A percentile compares a stretch with the other conserved stretches of the same genome.
These are phyloP conservation scores for Cryoendolithus antarcticus DNA, from an alignment of 2,329 filamentous ascomycete genomes.

Conservation along the genomic window DNA sequence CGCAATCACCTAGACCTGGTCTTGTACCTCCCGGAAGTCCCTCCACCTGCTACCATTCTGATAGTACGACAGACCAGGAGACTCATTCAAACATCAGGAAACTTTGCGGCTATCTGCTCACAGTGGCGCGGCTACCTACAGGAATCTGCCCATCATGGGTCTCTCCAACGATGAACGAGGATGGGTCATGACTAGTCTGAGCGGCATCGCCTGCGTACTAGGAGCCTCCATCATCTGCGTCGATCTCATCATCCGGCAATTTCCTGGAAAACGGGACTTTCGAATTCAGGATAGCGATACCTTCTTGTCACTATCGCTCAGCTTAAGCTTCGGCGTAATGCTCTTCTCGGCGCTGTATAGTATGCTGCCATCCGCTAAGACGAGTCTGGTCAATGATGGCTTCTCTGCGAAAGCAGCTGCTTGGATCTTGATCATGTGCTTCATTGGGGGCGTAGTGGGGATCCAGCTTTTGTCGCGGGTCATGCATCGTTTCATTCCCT, in stretches of 20 bases:
- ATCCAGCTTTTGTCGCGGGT: conserved; percentile 63
- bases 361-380: conserved; percentile 79
- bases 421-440: conserved; percentile 56
- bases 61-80: too few relatives aligned
- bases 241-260: conserved; percentile 60
- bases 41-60: too few relatives aligned
- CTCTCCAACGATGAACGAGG: conserved; percentile 74
- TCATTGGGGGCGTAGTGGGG: conserved; percentile 59
- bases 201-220: conserved; percentile 60
- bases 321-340: conserved; percentile 93
- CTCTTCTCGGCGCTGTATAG: conserved; percentile 84
- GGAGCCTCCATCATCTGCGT: conserved; percentile 80
- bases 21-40: too few relatives aligned
- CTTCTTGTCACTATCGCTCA: conserved; percentile 79
- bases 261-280: conserved; percentile 67
- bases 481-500: conserved; percentile 62
- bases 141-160: conserved; percentile 24
- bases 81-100: too few relatives aligned
- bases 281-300: conserved; percentile 77
- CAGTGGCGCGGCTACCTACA: too few relatives aligned
- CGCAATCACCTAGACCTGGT: too few relatives aligned
- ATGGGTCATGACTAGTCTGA: conserved; percentile 79
- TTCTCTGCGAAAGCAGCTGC: conserved; percentile 56
- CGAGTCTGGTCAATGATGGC: conserved; percentile 59
- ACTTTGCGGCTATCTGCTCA: too few relatives aligned